Evolutionary conservation across 2,329 filamentous ascomycete genomes (phyloP).

Genomic region (Colletotrichum salicis): DNA sequence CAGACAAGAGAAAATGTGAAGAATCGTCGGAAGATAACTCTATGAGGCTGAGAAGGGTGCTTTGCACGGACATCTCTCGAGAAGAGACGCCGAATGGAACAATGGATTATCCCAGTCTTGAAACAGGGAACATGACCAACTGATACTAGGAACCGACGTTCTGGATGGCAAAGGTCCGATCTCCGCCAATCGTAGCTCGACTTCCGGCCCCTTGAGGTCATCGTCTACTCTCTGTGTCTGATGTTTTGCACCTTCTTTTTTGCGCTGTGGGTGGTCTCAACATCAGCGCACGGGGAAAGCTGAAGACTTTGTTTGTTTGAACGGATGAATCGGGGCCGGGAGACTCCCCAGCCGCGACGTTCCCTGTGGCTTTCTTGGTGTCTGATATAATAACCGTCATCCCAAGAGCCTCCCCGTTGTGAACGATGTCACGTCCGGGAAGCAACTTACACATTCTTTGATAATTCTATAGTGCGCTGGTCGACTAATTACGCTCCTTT

Average conservation of each 20-base stretch:
- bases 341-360: neutral
- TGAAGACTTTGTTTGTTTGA: constrained; percentile 14
- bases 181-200: constrained; percentile 9
- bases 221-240: constrained; percentile 29
- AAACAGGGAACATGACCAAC: constrained; percentile 28
- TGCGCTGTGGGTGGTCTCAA: constrained; percentile 4
- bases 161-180: constrained; percentile 16
- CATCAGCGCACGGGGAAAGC: constrained; percentile 28
- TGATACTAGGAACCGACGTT: constrained; percentile 15
- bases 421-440: neutral
- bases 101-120: constrained; percentile 29
- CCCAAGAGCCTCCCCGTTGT: neutral
- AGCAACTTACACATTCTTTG: constrained; percentile 18
- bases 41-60: constrained; percentile 21
- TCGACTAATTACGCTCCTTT: constrained; percentile 23
- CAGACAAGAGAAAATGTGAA: constrained; percentile 22
- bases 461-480: constrained; percentile 25
- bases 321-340: constrained; percentile 24
- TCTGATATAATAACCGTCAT: constrained; percentile 1
- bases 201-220: constrained; percentile 15
- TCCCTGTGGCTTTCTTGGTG: neutral
- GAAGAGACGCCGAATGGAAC: neutral
- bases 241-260: constrained; percentile 25
- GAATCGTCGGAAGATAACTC: constrained; percentile 31
- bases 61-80: constrained; percentile 10